phyloP scores from a whole-genome alignment of 1,139 yeast species.

The Debaryomycetaceae sp. region DNA sequence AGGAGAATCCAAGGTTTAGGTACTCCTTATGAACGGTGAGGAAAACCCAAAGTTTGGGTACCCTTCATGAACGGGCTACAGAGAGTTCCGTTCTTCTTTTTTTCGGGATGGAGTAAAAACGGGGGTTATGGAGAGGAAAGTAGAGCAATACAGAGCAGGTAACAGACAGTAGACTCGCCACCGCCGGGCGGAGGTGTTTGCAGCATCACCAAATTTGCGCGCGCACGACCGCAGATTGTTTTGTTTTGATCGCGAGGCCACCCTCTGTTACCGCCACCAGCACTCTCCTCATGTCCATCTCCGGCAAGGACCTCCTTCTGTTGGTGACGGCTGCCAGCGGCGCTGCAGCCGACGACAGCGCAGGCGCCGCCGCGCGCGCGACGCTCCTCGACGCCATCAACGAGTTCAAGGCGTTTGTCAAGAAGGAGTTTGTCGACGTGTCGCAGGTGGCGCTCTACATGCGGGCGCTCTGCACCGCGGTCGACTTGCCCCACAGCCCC shows the following conservation, averaged over 20 bases:
- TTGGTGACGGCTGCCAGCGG: slow-evolving; percentile 14
- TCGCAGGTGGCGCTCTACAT: slow-evolving; percentile 51
- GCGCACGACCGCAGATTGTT: too few species aligned
- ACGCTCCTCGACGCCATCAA: slow-evolving; percentile 38
- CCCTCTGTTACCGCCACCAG: too few species aligned
- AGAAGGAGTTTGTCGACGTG: slow-evolving; percentile 58
- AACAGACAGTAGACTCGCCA: not conserved
- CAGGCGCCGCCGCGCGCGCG: too few species aligned
- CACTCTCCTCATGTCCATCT: slow-evolving; percentile 6
- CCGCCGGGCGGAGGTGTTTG: too few species aligned
- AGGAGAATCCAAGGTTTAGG: slow-evolving; percentile 60
- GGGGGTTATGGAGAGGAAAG: not conserved
- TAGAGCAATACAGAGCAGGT: slow-evolving; percentile 1
- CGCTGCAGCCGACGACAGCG: slow-evolving; percentile 14
- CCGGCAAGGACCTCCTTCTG: slow-evolving; percentile 8
- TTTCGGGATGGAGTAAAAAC: not conserved
- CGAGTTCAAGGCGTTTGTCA: slow-evolving; percentile 63
- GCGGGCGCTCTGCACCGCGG: slow-evolving; percentile 49
- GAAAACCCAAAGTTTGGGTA: too few species aligned
- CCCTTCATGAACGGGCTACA: too few species aligned
- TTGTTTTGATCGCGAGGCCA: not conserved
- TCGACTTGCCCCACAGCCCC: slow-evolving; percentile 26
- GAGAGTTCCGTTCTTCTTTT: slow-evolving; percentile 19
- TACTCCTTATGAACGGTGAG: slow-evolving; percentile 19
- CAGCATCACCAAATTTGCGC: too few species aligned